A percentile compares a stretch with the other conserved stretches of the same genome.
phyloP scores from a whole-genome alignment of 306 rosid species.

The Oemleria cerasiformis region DNA sequence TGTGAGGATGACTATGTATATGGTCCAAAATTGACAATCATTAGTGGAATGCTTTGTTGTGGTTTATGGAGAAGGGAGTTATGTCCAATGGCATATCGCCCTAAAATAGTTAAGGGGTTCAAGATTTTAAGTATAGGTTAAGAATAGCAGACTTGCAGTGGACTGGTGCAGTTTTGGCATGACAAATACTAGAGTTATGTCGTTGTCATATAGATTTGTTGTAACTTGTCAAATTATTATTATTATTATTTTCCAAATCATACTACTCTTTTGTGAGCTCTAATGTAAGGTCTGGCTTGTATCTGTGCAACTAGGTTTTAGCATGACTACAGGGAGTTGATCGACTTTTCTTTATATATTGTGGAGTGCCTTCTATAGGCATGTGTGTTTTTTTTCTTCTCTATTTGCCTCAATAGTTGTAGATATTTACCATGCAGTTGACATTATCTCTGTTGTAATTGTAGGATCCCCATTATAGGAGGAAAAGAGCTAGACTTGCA shows the following conservation, averaged over 20 bases:
- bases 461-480: conserved; percentile 79
- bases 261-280: background rate
- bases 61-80: background rate
- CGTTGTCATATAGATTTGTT: background rate
- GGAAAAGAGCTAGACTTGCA: conserved; percentile 82
- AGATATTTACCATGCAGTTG: background rate
- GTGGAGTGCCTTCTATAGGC: background rate
- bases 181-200: background rate
- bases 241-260: too few relatives aligned
- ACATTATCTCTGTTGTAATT: background rate
- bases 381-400: background rate
- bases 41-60: background rate
- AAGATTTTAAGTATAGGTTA: background rate
- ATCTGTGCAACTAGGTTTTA: too few relatives aligned
- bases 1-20: background rate
- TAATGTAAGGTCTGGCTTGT: too few relatives aligned
- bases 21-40: background rate
- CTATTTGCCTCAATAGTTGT: background rate
- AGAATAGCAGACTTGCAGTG: background rate
- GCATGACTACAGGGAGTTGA: background rate
- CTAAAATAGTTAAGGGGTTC: background rate
- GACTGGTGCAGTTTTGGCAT: background rate
- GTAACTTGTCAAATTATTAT: background rate
- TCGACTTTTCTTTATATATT: background rate
- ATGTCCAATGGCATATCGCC: background rate